Evolutionary conservation across 768 basidiomycete species (phyloP), one percentile per base, ranked within the genome.

Genomic region (Leucocoprinus sp.): DNA sequence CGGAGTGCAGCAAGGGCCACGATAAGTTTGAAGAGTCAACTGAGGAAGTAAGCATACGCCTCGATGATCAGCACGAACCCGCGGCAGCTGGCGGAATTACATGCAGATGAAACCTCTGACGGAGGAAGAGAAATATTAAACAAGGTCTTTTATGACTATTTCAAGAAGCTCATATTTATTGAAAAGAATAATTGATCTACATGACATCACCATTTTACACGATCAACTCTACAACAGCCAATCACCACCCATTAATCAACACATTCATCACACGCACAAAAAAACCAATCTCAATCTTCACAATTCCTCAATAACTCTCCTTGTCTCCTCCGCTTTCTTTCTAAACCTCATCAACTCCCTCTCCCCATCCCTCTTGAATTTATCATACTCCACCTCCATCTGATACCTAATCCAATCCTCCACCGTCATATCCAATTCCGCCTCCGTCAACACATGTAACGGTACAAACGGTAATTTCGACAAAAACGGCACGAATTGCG

Each of bases 401-500:
- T 91, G 87, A 52, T 78, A 75, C 44, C 82, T 70, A 48, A 91
- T 80, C 77, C 86, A 86, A 55, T 92, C 78, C 55, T 92, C 89
- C 38, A 93, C 72, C 0, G 87, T 84, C 84, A 92, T 82, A 15
- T 70, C 64, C 49, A 81, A 68, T 58, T 92, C 84, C 15, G 75
- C 76, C 36, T 83, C 82, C 5, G 71, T 77, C 31, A 87, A 65
- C 21, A 58, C 58, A 17, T 63, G 60, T 22, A 72, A 39, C 5
- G 68, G 64, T 15, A 61, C 60, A 46, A 73, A 73, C 1, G 72
- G 72, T 3, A 71, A 62, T 48, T 65, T 67, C 0, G 73, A 70
- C 24, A 76, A 60, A 8, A 70, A 59, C 4, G 73, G 72, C 4
- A 69, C 53, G 26, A 56, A 56, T 3, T 33, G 39, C 7, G 27